Conservation (phyloP, 2,329 filamentous ascomycete species). For the Penicillium paneum region DNA sequence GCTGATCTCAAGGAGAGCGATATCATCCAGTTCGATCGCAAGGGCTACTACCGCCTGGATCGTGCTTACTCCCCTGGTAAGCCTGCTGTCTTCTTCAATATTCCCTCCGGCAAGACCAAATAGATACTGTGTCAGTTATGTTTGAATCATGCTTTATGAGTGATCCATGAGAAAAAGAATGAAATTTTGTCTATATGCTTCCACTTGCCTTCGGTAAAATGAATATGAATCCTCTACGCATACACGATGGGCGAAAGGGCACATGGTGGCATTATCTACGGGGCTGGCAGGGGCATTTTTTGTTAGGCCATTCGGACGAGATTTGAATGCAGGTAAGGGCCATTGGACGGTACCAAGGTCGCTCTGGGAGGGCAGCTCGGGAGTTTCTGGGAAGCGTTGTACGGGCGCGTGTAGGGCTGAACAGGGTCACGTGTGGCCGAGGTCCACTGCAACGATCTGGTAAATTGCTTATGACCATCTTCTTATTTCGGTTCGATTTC, state of each 20-base stretch:
- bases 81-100: conserved; percentile 64
- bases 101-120: conserved; percentile 62
- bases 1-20: conserved; percentile 76
- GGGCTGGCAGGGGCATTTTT: too few species aligned
- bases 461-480: background rate
- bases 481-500: background rate
- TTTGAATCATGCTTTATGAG: conserved; percentile 7
- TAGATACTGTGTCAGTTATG: conserved; percentile 16
- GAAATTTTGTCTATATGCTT: background rate
- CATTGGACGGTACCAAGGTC: too few species aligned
- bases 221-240: background rate
- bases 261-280: background rate
- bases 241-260: background rate
- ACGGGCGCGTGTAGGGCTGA: background rate
- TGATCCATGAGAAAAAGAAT: conserved; percentile 1
- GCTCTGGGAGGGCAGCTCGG: background rate
- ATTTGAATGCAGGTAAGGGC: background rate
- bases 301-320: background rate
- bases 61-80: conserved; percentile 57
- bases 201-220: background rate
- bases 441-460: background rate
- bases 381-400: background rate
- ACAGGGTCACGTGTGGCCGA: background rate
- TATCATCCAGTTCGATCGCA: conserved; percentile 91
- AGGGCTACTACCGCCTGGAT: conserved; percentile 88